Base-by-base conservation (phyloP, 176 grass and related monocot genomes). In the Cenchrus purpureus region DNA sequence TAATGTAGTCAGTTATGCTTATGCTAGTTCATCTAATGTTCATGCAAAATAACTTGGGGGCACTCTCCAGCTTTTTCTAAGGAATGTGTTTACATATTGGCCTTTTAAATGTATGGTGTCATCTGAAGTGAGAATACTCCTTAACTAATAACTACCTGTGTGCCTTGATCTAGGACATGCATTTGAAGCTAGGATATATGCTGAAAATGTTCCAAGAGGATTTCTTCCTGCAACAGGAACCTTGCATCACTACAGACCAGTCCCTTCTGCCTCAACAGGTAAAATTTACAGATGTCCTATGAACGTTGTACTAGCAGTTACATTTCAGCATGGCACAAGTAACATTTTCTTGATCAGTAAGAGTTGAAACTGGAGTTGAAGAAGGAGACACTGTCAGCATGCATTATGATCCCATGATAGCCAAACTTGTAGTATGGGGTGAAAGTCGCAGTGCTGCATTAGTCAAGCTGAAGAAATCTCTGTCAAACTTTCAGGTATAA, bases 391-490 rank as follows among this genome's bases (percentile, higher is more conserved):
- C 89, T 76, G 96, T 98, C 68, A 94, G 91, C 80, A 93, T 98
- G 89, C 96, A 98, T 86, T 98, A 98, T 88, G 96, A 98, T 89
- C 96, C 96, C 10, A 98, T 98, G 96, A 98, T 98, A 85, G 96
- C 96, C 54, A 98, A 98, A 87, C 96, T 98, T 80, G 93, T 98
- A 68, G 91, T 95, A 50, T 98, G 96, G 96, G 96, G 96, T 45
- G 89, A 94, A 87, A 95, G 71, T 84, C 89, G 96, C 71, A 87
- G 58, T 87, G 83, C 91, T 65, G 96, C 96, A 80, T 71, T 98
- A 83, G 81, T 90, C 68, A 98, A 98, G 67, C 88, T 98, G 78
- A 98, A 98, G 76, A 92, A 89, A 40, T 95, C 77, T 67, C 92
- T 98, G 60, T 86, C 83, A 4, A 91, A 94, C 66, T 98, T 98